Conservation (phyloP, 805 yeast species). For the Zygoascus tannicola region DNA sequence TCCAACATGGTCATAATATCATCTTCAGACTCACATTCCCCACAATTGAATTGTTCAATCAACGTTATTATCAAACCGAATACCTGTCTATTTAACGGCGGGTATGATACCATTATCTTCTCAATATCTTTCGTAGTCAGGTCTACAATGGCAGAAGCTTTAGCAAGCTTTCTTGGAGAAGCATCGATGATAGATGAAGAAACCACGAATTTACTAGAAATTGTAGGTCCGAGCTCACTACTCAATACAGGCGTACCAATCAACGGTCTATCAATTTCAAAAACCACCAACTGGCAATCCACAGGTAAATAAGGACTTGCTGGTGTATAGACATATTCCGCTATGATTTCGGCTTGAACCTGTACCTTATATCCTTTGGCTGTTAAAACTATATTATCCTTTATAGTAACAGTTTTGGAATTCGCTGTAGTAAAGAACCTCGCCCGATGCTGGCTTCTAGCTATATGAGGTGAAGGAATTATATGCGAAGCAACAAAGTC, state of each 20-base stretch:
- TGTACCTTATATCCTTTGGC: constrained; percentile 49
- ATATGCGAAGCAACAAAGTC: constrained; percentile 61
- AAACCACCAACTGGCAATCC: constrained; percentile 46
- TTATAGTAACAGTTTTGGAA: constrained; percentile 44
- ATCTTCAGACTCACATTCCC: constrained; percentile 23
- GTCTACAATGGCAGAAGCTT: background rate
- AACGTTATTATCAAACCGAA: constrained; percentile 34
- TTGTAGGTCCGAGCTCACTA: constrained; percentile 14
- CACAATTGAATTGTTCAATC: constrained; percentile 33
- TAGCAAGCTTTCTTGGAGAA: constrained; percentile 8
- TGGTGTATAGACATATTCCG: constrained; percentile 41
- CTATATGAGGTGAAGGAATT: constrained; percentile 31
- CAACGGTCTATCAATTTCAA: constrained; percentile 50
- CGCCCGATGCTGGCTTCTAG: constrained; percentile 17
- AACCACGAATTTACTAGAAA: constrained; percentile 7
- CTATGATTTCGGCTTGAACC: constrained; percentile 35
- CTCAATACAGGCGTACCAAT: constrained; percentile 33
- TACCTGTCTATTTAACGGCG: constrained; percentile 31
- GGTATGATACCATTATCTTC: constrained; percentile 33
- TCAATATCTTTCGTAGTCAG: constrained; percentile 23
- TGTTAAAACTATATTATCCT: constrained; percentile 45
- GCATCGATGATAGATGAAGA: background rate
- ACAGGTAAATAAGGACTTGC: constrained; percentile 53
- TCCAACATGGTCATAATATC: constrained; percentile 27
- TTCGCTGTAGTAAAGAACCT: constrained; percentile 19